Base-by-base conservation (phyloP, 495 filamentous ascomycete genomes). In the Aspergillus leporis region DNA sequence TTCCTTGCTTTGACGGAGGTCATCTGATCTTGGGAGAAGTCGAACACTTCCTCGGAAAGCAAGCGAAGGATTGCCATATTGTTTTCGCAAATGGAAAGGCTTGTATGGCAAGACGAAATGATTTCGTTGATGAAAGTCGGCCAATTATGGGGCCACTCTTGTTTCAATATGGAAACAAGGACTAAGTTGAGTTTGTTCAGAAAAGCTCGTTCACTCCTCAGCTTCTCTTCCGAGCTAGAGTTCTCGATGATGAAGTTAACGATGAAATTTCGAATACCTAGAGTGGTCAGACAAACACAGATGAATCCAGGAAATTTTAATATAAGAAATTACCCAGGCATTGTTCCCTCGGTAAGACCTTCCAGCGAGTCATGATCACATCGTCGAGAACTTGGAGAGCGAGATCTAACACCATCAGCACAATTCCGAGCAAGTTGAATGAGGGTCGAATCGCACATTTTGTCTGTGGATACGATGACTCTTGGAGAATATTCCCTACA, bases 61-160 rank as follows among this genome's bases (percentile, higher is more conserved):
- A 99, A 78, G 48, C 95, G 87, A 40, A 99, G 87, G 59, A 99
- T 98, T 43, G 88, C 91, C 95, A 99, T 99, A 77, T 99, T 99
- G 78, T 99, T 99, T 77, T 99, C 94, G 79, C 94, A 99, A 66
- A 98, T 93, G 3, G 94, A 92, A 31, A 98, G 82, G 73, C 90
- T 96, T 56, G 89, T 91, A 66, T 93, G 92, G 70, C 93, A 97
- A 28, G 93, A 95, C 12, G 90, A 88, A 64, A 98, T 92, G 70
- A 99, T 98, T 81, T 99, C 94, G 74, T 97, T 98, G 83, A 98
- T 97, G 74, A 99, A 99, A 8, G 91, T 96, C 9, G 95, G 94
- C 94, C 94, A 99, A 78, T 98, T 94, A 71, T 97, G 93, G n/a
- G 94, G 94, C 94, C 94, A 99, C 74, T 99, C 94, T 75, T 99